Evolutionary conservation across 2,329 filamentous ascomycete genomes (phyloP).

Genomic region (Alternaria ventricosa): DNA sequence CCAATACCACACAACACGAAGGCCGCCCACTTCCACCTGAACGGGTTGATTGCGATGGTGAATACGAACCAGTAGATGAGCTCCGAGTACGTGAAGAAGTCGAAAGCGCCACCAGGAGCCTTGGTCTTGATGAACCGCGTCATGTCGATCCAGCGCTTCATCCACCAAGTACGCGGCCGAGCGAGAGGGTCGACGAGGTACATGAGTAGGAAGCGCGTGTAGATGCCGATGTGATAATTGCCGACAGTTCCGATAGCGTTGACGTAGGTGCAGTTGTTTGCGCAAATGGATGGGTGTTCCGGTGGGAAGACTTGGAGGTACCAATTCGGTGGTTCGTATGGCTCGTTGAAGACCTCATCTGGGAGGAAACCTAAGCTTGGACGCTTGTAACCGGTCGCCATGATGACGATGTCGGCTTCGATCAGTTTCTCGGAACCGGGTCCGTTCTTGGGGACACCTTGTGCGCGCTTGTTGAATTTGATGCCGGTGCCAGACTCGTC

Average conservation of each 20-base stretch:
- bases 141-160: conserved; percentile 88
- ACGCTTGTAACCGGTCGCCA: conserved; percentile 82
- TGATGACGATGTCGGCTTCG: conserved; percentile 76
- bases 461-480: conserved; percentile 71
- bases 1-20: conserved; percentile 84
- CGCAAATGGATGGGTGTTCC: conserved; percentile 72
- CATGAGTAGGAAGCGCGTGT: conserved; percentile 85
- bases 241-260: conserved; percentile 82
- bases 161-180: conserved; percentile 73
- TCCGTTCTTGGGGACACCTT: conserved; percentile 77
- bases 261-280: conserved; percentile 84
- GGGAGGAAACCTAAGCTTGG: conserved; percentile 78
- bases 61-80: conserved; percentile 86
- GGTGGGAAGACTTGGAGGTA: conserved; percentile 88
- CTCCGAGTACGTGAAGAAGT: conserved; percentile 89
- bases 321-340: conserved; percentile 83
- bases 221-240: conserved; percentile 90
- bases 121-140: conserved; percentile 73
- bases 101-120: conserved; percentile 74
- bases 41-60: conserved; percentile 79
- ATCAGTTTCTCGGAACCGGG: conserved; percentile 72
- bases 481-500: conserved; percentile 69
- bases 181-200: conserved; percentile 81
- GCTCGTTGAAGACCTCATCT: conserved; percentile 72
- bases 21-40: conserved; percentile 86